Evolutionary conservation across 768 basidiomycete genomes (phyloP).

Genomic region (Sistotremastrum niveocremeum): DNA sequence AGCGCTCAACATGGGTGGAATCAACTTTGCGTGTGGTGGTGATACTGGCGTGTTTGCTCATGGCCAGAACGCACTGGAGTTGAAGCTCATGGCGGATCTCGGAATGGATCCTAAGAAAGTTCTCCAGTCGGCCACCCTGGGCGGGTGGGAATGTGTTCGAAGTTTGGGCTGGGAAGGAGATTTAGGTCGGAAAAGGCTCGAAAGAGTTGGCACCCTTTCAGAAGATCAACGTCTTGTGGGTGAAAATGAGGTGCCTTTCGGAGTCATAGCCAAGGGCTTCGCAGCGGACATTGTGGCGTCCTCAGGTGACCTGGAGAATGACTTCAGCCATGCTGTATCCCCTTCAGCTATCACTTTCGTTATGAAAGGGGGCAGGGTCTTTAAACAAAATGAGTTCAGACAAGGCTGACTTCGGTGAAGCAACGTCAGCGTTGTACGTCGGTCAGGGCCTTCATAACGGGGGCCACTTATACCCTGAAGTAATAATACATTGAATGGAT

Average conservation of each 20-base stretch:
- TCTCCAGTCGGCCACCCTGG: conserved; percentile 44
- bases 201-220: conserved; percentile 12
- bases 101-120: conserved; percentile 41
- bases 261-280: conserved; percentile 38
- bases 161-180: conserved; percentile 31
- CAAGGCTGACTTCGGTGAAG: too few relatives aligned
- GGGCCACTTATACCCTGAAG: too few relatives aligned
- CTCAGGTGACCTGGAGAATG: conserved; percentile 20
- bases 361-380: conserved; percentile 42
- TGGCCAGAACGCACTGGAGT: conserved; percentile 45
- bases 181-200: conserved; percentile 12
- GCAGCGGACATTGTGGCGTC: conserved; percentile 36
- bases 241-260: conserved; percentile 42
- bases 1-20: conserved; percentile 29
- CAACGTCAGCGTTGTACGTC: too few relatives aligned
- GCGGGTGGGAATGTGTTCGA: conserved; percentile 44
- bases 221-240: conserved; percentile 21
- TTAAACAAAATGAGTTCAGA: conserved; percentile 21
- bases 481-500: too few relatives aligned
- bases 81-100: conserved; percentile 43
- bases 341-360: conserved; percentile 36
- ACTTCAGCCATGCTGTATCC: conserved; percentile 33
- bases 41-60: conserved; percentile 55
- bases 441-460: too few relatives aligned
- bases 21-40: conserved; percentile 45